A percentile compares a stretch with the other conserved stretches of the same genome.
These are phyloP conservation scores for Epichloe elymi DNA, from an alignment of 2,329 filamentous ascomycete species.

Conservation along the genomic window DNA sequence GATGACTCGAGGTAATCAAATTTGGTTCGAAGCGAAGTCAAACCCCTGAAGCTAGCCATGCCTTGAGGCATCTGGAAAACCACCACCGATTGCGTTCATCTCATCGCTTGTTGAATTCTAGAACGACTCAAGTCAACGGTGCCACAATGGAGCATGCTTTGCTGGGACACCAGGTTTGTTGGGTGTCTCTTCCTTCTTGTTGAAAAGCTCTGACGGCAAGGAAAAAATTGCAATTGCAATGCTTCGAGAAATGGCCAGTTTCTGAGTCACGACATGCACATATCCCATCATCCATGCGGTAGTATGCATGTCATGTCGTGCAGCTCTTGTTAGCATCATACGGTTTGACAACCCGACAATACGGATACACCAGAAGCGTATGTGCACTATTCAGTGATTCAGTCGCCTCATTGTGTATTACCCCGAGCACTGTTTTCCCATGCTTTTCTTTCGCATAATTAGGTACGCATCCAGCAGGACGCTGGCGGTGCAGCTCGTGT, in stretches of 20 bases:
- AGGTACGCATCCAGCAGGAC: background rate
- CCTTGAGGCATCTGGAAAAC: background rate
- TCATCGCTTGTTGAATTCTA: no score
- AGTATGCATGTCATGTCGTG: conserved; percentile 13
- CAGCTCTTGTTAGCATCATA: conserved; percentile 2
- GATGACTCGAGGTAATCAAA: background rate
- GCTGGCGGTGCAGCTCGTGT: background rate
- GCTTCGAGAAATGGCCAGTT: background rate
- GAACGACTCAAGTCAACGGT: background rate
- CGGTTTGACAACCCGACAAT: conserved; percentile 5
- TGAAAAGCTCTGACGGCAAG: background rate
- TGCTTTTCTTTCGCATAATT: background rate
- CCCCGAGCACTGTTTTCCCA: background rate
- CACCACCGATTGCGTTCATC: background rate
- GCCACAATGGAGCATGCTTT: background rate
- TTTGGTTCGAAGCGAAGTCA: background rate
- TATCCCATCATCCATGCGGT: conserved; percentile 7
- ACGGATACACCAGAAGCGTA: conserved; percentile 6
- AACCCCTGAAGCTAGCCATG: background rate
- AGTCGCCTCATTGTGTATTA: background rate
- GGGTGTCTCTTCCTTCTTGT: background rate
- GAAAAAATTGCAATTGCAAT: background rate
- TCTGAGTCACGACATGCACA: background rate
- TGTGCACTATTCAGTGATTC: background rate
- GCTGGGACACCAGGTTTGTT: no score